A percentile compares a stretch with the other conserved stretches of the same genome.
phyloP scores from a whole-genome alignment of 176 grass and related monocot species.

The Microstegium vimineum region DNA sequence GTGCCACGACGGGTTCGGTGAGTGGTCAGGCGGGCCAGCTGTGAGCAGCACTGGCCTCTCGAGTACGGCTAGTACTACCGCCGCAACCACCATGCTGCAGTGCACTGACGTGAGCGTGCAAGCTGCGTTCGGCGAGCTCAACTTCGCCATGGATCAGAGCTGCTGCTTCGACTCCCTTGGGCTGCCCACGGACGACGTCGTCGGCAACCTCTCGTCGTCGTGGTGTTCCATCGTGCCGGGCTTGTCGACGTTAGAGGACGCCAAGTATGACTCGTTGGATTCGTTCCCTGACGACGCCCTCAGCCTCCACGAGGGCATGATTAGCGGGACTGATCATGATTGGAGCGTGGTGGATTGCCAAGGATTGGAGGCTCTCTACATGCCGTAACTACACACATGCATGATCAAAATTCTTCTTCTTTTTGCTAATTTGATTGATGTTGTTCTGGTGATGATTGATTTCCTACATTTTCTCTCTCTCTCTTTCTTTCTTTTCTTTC shows the following conservation, averaged over 20 bases:
- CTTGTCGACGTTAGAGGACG: conserved; percentile 42
- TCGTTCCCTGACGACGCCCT: conserved; percentile 38
- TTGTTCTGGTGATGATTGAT: conserved; percentile 29
- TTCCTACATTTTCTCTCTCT: not conserved
- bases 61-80: conserved; percentile 14
- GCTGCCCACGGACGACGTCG: conserved; percentile 22
- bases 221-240: conserved; percentile 45
- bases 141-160: conserved; percentile 48
- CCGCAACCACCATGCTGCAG: conserved; percentile 32
- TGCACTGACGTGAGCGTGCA: conserved; percentile 42
- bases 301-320: conserved; percentile 30
- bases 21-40: conserved; percentile 39
- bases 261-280: conserved; percentile 41
- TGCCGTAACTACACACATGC: conserved; percentile 31
- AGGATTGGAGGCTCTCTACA: conserved; percentile 59
- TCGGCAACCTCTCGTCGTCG: conserved; percentile 38
- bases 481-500: not conserved
- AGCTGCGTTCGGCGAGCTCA: conserved; percentile 41
- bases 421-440: conserved; percentile 1
- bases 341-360: conserved; percentile 55
- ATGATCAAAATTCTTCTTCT: not conserved
- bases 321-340: conserved; percentile 27
- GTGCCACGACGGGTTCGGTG: conserved; percentile 30
- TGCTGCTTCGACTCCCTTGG: conserved; percentile 51
- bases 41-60: conserved; percentile 24